Conservation (phyloP, 1,139 yeast genomes). For the Candida tropicalis region DNA sequence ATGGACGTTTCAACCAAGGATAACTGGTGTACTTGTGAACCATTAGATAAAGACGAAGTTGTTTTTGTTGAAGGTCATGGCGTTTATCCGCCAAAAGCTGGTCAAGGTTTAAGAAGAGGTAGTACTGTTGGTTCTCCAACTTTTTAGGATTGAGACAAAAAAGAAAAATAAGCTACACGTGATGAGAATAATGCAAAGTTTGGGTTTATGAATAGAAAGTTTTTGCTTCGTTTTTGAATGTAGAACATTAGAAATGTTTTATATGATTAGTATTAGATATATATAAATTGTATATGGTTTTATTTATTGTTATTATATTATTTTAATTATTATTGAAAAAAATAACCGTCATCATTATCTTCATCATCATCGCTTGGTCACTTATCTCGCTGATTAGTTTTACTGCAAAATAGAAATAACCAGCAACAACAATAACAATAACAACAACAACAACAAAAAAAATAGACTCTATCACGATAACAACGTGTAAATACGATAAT, state of each 20-base stretch:
- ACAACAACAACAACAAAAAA: no score
- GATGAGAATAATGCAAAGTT: neutral
- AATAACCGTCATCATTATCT: no score
- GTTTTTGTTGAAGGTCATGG: conserved; percentile 22
- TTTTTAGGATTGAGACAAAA: neutral
- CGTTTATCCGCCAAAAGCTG: conserved; percentile 46
- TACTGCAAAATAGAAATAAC: no score
- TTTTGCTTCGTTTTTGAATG: neutral
- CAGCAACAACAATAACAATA: no score
- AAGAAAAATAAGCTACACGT: no score
- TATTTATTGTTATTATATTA: neutral
- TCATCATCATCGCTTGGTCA: no score
- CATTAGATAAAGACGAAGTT: conserved; percentile 18
- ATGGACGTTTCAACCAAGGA: conserved; percentile 38
- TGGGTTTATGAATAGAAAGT: neutral
- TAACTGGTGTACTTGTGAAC: conserved; percentile 45
- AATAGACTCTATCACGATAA: no score
- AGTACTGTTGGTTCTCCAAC: conserved; percentile 9
- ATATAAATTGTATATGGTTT: neutral
- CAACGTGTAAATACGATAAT: no score
- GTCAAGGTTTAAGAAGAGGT: conserved; percentile 35
- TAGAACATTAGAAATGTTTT: neutral
- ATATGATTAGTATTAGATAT: neutral
- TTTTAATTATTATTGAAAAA: no score
- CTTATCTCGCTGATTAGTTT: no score